Evolutionary conservation across 1,139 yeast genomes (phyloP).

Genomic region (Nakaseomyces nivariensis): DNA sequence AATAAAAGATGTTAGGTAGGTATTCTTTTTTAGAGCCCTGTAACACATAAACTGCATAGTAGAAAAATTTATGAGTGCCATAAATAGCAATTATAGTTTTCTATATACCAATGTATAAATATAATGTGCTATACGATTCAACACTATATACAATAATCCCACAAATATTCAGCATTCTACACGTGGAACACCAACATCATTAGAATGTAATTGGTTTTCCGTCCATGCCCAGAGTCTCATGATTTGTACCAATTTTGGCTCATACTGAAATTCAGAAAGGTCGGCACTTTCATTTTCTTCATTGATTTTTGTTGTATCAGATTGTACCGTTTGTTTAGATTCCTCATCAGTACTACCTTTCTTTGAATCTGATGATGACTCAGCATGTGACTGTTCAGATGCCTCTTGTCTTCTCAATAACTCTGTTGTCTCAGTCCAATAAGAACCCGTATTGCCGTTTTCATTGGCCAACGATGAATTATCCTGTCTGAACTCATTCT

Average conservation of each 20-base stretch:
- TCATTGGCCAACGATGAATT: neutral
- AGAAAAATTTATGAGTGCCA: no score
- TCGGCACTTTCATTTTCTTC: neutral
- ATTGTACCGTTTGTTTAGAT: neutral
- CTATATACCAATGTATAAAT: neutral
- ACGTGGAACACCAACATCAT: constrained; percentile 32
- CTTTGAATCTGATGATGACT: neutral
- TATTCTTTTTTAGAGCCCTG: no score
- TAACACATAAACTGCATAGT: no score
- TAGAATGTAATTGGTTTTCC: constrained; percentile 40
- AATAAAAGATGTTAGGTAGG: neutral
- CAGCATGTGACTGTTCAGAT: neutral
- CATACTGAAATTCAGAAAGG: constrained; percentile 16
- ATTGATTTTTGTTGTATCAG: neutral
- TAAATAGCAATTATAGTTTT: neutral
- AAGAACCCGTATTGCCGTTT: neutral
- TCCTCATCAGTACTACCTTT: neutral
- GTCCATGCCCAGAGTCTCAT: constrained; percentile 55
- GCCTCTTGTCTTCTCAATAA: neutral
- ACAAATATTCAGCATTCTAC: constrained; percentile 18
- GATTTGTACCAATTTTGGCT: constrained; percentile 43
- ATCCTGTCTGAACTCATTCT: neutral
- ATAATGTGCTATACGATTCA: neutral
- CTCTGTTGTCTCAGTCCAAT: constrained; percentile 4
- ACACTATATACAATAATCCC: neutral